Evolutionary conservation across 1,284 basidiomycete species (phyloP), one percentile per base, ranked within the genome.

Genomic region (Malassezia obtusa): DNA sequence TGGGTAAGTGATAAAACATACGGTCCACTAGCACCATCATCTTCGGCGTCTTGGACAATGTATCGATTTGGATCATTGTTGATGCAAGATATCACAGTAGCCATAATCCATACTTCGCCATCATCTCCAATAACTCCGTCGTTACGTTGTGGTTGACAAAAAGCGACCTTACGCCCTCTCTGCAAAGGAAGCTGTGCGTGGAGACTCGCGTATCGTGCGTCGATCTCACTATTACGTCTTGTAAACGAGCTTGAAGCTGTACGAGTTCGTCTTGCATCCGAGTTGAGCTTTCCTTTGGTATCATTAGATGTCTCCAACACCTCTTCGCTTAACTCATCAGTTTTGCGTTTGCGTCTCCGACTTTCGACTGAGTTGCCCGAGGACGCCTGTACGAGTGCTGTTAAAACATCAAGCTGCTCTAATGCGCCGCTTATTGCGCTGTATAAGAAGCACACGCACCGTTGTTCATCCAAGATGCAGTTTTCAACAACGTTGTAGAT

Each of bases 41-140:
- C 57, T 17, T 65, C 62, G 9, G 58, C 57, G 36, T 67, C 65
- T 33, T 62, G 57, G 15, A 67, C 65, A 15, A 64, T 60, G 36
- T 55, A 63, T 25, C 62, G 59, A 21, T 59, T 60, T 14, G 56
- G 37, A 36, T 67, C 65, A 31, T 62, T 64, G 40, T 63, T 58
- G 33, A 67, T 63, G 51, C 59, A 59, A n/a, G 57, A 52, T n/a
- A 57, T 53, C 10, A 67, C 57, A 3, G 58, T 58, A 7, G 65
- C 65, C 52, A 67, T 39, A 46, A 67, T 67, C 65, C 65, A 67
- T 6, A 61, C 63, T 31, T 67, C 65, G 12, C 59, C 62, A 1
- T 64, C 63, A 15, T 65, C 64, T 1, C n/a, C 28, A 19, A 24
- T 28, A 28, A 15, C 32, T 11, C 40, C 35, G 2, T 32, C 48